phyloP scores from a whole-genome alignment of 1,139 yeast species.

The Ogataea hybrid region DNA sequence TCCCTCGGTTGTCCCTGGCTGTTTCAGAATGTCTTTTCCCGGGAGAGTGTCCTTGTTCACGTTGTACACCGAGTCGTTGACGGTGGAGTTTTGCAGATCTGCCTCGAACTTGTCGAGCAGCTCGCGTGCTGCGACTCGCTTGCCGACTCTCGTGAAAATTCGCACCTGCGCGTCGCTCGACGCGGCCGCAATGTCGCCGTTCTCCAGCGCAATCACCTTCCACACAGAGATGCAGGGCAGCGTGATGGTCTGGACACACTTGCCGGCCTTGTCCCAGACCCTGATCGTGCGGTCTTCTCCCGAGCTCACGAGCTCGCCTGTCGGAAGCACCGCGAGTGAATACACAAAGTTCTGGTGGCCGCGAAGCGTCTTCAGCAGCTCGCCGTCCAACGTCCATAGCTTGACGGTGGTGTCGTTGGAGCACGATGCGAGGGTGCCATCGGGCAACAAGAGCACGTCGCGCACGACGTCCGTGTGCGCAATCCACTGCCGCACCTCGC shows the following conservation, averaged over 20 bases:
- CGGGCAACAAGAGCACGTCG: slow-evolving; percentile 55
- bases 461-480: slow-evolving; percentile 81
- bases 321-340: slow-evolving; percentile 52
- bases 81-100: slow-evolving; percentile 60
- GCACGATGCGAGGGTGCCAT: slow-evolving; percentile 62
- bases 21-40: slow-evolving; percentile 55
- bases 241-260: slow-evolving; percentile 67
- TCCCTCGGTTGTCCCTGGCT: slow-evolving; percentile 76
- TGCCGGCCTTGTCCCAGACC: slow-evolving; percentile 58
- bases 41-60: slow-evolving; percentile 70
- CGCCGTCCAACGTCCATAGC: slow-evolving; percentile 57
- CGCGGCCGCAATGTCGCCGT: slow-evolving; percentile 80
- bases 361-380: slow-evolving; percentile 41
- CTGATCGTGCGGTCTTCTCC: slow-evolving; percentile 91
- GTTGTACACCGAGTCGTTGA: slow-evolving; percentile 63
- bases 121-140: slow-evolving; percentile 52
- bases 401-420: slow-evolving; percentile 83
- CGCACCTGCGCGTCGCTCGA: slow-evolving; percentile 77
- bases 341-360: slow-evolving; percentile 91
- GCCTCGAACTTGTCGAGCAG: slow-evolving; percentile 52
- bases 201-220: slow-evolving; percentile 61
- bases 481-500: slow-evolving; percentile 40
- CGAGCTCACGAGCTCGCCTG: slow-evolving; percentile 63
- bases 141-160: slow-evolving; percentile 55
- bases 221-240: slow-evolving; percentile 88